Evolutionary conservation across 345 rosid species (phyloP), one percentile per base, ranked within the genome.

Genomic region (Syzygium grande): DNA sequence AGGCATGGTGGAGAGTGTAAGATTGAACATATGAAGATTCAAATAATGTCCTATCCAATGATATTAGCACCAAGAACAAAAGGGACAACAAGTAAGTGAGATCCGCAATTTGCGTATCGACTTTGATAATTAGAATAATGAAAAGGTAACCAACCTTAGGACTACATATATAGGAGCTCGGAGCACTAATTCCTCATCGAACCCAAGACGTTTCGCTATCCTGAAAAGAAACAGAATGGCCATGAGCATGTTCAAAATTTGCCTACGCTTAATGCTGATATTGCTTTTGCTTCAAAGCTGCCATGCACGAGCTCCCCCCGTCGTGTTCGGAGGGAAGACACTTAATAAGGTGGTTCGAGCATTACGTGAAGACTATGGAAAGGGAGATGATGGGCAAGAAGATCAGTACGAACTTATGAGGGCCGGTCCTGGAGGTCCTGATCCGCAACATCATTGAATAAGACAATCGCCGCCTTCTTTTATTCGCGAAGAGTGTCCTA

Each of bases 401-500:
- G 34, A 29, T 49, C 10, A 3, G 25, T 86, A 86, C 59, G 51
- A 78, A 65, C 9, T 80, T 22, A 86, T 86, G 88, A 86, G 88
- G 84, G 59, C 13, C 17, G 77, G 84, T 30, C 87, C 88, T 12
- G 88, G 34, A 13, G 88, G 88, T 30, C 88, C 88, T 22, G 84
- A 86, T 52, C 84, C 88, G 2, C 54, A 52, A 16, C 84, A 86
- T 55, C 88, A 86, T 13, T 46, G 34, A 56, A 56, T 56, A 22
- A 56, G 59, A 56, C 11, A 5, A 4, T 22, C 3, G 84, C 46
- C 9, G 15, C 23, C 84, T 38, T 17, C 84, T 43, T 83, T n/a
- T 83, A 21, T 83, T 43, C 29, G 16, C 27, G 3, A 23, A n/a
- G 11, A 52, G 12, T 2, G 11, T 22, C 27, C 59, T 9, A 8